Evolutionary conservation across 2,329 filamentous ascomycete species (phyloP).

Genomic region (Magnaporthiopsis incrustans): DNA sequence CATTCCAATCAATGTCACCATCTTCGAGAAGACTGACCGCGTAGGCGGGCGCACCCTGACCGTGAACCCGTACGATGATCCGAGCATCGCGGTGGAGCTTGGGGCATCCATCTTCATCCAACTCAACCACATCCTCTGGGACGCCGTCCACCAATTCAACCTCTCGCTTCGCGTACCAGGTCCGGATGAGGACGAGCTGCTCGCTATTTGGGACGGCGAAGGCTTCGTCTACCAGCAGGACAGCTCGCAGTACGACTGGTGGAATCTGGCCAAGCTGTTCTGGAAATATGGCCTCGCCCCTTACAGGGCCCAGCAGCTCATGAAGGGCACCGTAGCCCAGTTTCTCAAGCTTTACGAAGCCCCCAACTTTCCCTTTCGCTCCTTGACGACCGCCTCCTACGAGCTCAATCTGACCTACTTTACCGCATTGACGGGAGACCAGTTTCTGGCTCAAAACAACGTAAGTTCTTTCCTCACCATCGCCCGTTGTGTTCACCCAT

Average conservation of each 20-base stretch:
- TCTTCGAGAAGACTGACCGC: slow-evolving; percentile 73
- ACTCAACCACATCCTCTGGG: slow-evolving; percentile 73
- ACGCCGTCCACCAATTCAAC: slow-evolving; percentile 63
- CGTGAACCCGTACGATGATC: slow-evolving; percentile 65
- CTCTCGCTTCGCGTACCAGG: slow-evolving; percentile 46
- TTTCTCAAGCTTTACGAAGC: slow-evolving; percentile 76
- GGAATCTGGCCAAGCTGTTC: slow-evolving; percentile 69
- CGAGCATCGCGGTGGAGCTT: slow-evolving; percentile 65
- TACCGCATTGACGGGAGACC: slow-evolving; percentile 64
- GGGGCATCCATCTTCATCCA: slow-evolving; percentile 89
- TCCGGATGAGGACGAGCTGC: slow-evolving; percentile 41
- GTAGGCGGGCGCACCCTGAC: slow-evolving; percentile 85
- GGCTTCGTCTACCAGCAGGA: slow-evolving; percentile 62
- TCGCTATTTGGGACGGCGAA: slow-evolving; percentile 81
- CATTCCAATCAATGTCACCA: slow-evolving; percentile 65
- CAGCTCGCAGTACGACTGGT: slow-evolving; percentile 59
- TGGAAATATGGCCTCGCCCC: slow-evolving; percentile 83
- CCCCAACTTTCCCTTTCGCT: slow-evolving; percentile 78
- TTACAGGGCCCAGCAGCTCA: slow-evolving; percentile 62
- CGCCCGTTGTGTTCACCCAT: background rate
- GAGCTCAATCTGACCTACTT: slow-evolving; percentile 58
- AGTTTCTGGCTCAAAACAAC: slow-evolving; percentile 60
- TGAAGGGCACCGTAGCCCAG: slow-evolving; percentile 60
- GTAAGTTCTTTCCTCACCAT: slow-evolving; percentile 21
- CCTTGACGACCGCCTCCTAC: slow-evolving; percentile 59